phyloP scores from a whole-genome alignment of 179 eudicot genomes.

The Spinacia oleracea region DNA sequence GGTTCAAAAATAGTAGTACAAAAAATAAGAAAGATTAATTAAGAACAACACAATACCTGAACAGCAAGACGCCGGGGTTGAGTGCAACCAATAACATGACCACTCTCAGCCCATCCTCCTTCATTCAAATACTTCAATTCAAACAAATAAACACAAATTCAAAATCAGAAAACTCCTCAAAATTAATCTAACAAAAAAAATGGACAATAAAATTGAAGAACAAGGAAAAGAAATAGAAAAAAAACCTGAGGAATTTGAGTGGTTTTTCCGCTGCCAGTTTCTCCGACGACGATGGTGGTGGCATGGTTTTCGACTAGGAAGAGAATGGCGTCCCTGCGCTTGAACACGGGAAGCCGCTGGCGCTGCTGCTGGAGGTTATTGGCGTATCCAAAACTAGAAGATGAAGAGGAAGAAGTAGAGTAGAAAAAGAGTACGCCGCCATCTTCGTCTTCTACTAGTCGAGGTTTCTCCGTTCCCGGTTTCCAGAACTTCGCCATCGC shows the following conservation, averaged over 20 bases:
- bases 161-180: neutral
- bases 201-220: constrained; percentile 9
- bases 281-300: constrained; percentile 81
- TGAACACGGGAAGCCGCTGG: constrained; percentile 74
- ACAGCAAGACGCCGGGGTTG: constrained; percentile 98
- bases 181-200: neutral
- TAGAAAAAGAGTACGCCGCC: constrained; percentile 65
- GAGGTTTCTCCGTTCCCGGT: constrained; percentile 88
- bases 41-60: constrained; percentile 51
- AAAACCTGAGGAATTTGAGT: constrained; percentile 95
- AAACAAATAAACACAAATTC: neutral
- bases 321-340: constrained; percentile 63
- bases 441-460: constrained; percentile 86
- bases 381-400: constrained; percentile 47
- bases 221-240: neutral
- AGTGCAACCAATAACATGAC: constrained; percentile 84
- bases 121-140: constrained; percentile 71
- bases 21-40: neutral
- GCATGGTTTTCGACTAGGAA: constrained; percentile 84
- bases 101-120: constrained; percentile 95
- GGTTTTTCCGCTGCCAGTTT: constrained; percentile 96
- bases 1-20: neutral
- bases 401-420: constrained; percentile 36
- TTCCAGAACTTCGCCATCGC: constrained; percentile 86
- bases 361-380: constrained; percentile 66